A percentile compares a stretch with the other conserved stretches of the same genome.
Conservation (phyloP, 495 filamentous ascomycete genomes). For the Rusavskia elegans region DNA sequence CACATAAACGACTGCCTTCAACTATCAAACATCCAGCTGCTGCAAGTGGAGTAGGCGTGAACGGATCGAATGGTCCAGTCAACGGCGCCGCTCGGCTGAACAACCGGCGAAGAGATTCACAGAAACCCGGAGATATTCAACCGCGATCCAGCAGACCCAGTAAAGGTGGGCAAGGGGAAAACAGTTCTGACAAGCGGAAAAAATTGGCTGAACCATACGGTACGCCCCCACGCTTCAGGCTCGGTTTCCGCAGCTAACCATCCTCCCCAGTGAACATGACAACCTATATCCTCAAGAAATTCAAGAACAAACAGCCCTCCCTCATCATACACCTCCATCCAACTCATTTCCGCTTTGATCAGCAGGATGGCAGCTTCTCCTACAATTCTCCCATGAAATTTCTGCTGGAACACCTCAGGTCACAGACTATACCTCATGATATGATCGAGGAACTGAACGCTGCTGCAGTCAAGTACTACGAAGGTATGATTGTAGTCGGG, state of each 20-base stretch:
- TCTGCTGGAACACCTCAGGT: conserved; percentile 60
- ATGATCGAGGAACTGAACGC: conserved; percentile 54
- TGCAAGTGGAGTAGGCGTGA: conserved; percentile 16
- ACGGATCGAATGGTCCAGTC: conserved; percentile 29
- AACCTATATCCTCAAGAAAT: conserved; percentile 70
- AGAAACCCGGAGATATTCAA: conserved; percentile 26
- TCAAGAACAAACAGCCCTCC: conserved; percentile 57
- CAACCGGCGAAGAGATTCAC: conserved; percentile 38
- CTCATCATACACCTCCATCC: conserved; percentile 74
- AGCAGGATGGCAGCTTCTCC: conserved; percentile 78
- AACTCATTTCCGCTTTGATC: conserved; percentile 80
- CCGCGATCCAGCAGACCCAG: conserved; percentile 20
- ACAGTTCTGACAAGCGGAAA: conserved; percentile 21
- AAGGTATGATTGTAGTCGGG: conserved; percentile 35
- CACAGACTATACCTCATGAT: conserved; percentile 54
- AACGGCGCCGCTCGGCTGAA: conserved; percentile 28
- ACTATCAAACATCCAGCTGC: conserved; percentile 24
- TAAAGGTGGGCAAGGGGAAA: conserved; percentile 18
- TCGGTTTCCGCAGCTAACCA: not conserved
- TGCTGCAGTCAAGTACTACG: conserved; percentile 68
- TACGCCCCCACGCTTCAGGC: conserved; percentile 9
- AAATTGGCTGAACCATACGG: conserved; percentile 34
- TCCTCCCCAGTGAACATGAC: conserved; percentile 42
- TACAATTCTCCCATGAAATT: conserved; percentile 85
- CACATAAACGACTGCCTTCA: conserved; percentile 43